Evolutionary conservation across 208 protist species (phyloP), one percentile per base, ranked within the genome.

Genomic region (Acanthamoeba castellanii): DNA sequence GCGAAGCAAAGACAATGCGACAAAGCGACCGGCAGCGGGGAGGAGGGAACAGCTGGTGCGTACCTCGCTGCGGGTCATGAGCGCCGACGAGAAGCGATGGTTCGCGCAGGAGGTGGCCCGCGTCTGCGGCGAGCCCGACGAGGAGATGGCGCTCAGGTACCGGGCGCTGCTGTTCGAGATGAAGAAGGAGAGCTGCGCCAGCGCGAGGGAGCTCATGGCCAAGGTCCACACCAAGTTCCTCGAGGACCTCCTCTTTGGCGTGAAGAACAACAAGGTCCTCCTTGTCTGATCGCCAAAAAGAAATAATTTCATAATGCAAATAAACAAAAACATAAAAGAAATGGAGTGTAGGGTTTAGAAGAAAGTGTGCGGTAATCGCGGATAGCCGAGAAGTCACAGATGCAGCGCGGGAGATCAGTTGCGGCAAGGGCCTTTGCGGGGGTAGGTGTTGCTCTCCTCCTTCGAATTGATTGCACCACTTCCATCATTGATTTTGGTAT

Each of bases 111-210:
- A 78, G 70, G 70, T 78, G 13, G 70, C 30, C 13, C 70, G 16
- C n/a, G 70, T 34, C 30, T 47, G 70, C 70, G 70, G 16, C n/a
- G 70, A 78, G 22, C 66, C 66, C 9, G 30, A 34, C 22, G 66
- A 72, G 70, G 30, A 20, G 32, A 47, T 4, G 8, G 22, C 30
- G 27, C 9, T 9, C 37, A 27, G 32, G n/a, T 78, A 78, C 70
- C 25, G 30, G 11, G n/a, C 30, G n/a, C 70, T 78, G n/a, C 70
- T 78, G n/a, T 78, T 78, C 70, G 70, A 78, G 37, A 78, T 78
- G 70, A 78, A 78, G 70, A 78, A 78, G n/a, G 70, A 78, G 37
- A 47, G 70, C 32, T 78, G 70, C 20, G 70, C 70, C 16, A 78
- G 7, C 30, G 37, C 70, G n/a, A 34, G n/a, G 37, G 70, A 78